Percentiles rank a stretch among this genome's conserved stretches.
These are phyloP conservation scores for Scheffersomyces titani DNA, from an alignment of 1,139 yeast species.

Conservation along the genomic window DNA sequence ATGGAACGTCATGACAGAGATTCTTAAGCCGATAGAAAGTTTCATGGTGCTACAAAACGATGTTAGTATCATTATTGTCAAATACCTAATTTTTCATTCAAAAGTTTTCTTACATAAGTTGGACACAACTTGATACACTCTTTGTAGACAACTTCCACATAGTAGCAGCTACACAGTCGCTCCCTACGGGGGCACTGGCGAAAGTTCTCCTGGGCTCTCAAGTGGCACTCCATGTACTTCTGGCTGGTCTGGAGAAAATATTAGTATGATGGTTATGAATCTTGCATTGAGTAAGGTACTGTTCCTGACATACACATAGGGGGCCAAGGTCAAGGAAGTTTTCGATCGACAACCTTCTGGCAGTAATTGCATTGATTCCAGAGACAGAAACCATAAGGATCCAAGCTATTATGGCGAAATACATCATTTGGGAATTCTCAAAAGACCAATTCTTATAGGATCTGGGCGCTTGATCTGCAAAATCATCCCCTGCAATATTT, in stretches of 20 bases:
- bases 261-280: not conserved
- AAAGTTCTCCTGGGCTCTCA: slow-evolving; percentile 5
- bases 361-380: not conserved
- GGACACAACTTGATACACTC: slow-evolving; percentile 11
- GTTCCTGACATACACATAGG: slow-evolving; percentile 10
- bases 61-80: slow-evolving; percentile 2
- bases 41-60: slow-evolving; percentile 10
- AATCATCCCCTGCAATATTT: not conserved
- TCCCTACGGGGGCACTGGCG: slow-evolving; percentile 5
- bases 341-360: not conserved
- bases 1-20: not conserved
- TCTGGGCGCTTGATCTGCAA: not conserved
- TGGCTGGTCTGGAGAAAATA: slow-evolving; percentile 4
- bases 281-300: not conserved
- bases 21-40: slow-evolving; percentile 7
- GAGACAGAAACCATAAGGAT: not conserved
- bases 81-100: not conserved
- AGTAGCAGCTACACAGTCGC: slow-evolving; percentile 9
- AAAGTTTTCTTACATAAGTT: slow-evolving; percentile 8
- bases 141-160: slow-evolving; percentile 6
- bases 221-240: slow-evolving; percentile 9
- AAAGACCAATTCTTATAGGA: not conserved
- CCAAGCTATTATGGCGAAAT: not conserved
- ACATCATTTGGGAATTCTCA: not conserved
- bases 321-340: slow-evolving; percentile 10